These are phyloP conservation scores for Metroxylon sagu DNA, from an alignment of 176 grass and related monocot species.

Conservation along the genomic window DNA sequence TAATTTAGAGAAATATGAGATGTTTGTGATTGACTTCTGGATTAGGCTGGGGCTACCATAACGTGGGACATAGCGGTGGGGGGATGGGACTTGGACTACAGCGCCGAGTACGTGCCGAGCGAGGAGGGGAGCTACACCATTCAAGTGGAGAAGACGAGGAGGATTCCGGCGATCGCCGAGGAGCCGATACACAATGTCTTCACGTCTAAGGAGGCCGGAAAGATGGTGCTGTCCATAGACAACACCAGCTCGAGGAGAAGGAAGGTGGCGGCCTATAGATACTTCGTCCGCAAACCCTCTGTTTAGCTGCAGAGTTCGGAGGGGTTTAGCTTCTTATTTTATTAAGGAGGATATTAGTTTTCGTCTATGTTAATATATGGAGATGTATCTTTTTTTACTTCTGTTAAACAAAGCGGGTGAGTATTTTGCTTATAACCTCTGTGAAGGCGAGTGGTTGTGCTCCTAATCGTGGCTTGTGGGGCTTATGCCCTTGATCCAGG, in stretches of 20 bases:
- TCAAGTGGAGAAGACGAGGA: slow-evolving; percentile 63
- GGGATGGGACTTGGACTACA: slow-evolving; percentile 86
- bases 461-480: no score
- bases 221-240: slow-evolving; percentile 91
- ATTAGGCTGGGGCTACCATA: slow-evolving; percentile 70
- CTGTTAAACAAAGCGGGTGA: no score
- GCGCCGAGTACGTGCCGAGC: slow-evolving; percentile 77
- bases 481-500: no score
- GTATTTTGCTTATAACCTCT: no score
- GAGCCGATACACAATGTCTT: slow-evolving; percentile 75
- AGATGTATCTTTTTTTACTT: no score
- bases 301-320: background rate
- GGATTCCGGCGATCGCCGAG: slow-evolving; percentile 38
- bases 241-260: slow-evolving; percentile 74
- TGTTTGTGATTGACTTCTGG: background rate
- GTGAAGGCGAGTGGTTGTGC: no score
- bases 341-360: no score
- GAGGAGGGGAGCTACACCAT: slow-evolving; percentile 68
- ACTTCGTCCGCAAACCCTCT: slow-evolving; percentile 78
- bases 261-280: slow-evolving; percentile 90
- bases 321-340: no score
- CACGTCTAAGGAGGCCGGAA: slow-evolving; percentile 71
- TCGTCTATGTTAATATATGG: no score
- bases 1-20: background rate
- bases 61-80: slow-evolving; percentile 91